Percentiles rank a stretch among this genome's conserved stretches.
Conservation (phyloP, 1,284 basidiomycete species). For the Trametes pubescens region DNA sequence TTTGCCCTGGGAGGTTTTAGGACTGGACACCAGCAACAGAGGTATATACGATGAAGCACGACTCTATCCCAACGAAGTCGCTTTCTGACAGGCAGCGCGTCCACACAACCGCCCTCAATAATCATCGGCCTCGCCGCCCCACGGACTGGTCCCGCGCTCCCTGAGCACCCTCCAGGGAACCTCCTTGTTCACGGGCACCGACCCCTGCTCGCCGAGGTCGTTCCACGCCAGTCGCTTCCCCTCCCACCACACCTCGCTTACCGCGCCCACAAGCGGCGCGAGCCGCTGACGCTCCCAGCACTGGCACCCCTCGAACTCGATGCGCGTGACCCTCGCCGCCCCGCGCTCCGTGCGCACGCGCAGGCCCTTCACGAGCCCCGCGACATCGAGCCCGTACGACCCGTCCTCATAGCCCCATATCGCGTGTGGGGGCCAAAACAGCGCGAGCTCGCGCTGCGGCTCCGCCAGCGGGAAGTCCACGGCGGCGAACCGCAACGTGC, state of each 20-base stretch:
- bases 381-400: conserved; percentile 4
- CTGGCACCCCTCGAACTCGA: conserved; percentile 1
- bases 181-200: not conserved
- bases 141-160: no score
- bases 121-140: no score
- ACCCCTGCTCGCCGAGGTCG: not conserved
- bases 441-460: no score
- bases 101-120: no score
- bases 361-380: conserved; percentile 1
- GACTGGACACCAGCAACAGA: no score
- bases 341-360: conserved; percentile 3
- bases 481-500: not conserved
- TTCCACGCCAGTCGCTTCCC: not conserved
- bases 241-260: conserved; percentile 15
- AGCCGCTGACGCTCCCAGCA: conserved; percentile 8
- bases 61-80: no score
- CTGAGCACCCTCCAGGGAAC: no score
- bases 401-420: not conserved
- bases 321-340: not conserved
- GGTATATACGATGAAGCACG: no score
- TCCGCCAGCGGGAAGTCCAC: not conserved
- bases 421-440: no score
- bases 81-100: no score
- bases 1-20: no score
- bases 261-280: not conserved